Evolutionary conservation across 2,329 filamentous ascomycete genomes (phyloP).

Genomic region (Alternaria consortialis): DNA sequence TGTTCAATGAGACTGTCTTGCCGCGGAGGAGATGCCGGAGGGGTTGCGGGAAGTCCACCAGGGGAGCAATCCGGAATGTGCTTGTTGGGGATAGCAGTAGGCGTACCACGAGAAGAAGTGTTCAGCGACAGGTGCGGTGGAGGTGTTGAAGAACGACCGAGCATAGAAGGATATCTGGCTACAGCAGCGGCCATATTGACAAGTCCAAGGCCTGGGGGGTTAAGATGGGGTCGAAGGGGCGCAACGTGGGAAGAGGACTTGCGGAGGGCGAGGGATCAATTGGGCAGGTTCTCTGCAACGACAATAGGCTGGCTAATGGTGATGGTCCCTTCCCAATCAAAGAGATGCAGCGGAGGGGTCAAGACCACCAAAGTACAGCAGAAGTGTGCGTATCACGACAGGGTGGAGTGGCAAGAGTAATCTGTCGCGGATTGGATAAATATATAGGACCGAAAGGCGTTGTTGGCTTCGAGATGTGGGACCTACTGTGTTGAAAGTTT

Average conservation of each 20-base stretch:
- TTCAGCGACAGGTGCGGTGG: constrained; percentile 67
- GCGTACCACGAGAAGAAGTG: constrained; percentile 63
- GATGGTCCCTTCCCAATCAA: constrained; percentile 23
- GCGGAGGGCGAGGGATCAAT: constrained; percentile 15
- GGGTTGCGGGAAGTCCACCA: constrained; percentile 67
- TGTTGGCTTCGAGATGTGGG: constrained; percentile 9
- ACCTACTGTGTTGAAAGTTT: constrained; percentile 21
- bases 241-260: constrained; percentile 31
- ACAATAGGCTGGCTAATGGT: constrained; percentile 15
- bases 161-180: constrained; percentile 50
- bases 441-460: constrained; percentile 4
- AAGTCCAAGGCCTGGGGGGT: constrained; percentile 18
- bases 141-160: constrained; percentile 53
- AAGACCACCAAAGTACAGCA: constrained; percentile 21
- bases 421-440: constrained; percentile 29
- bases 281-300: constrained; percentile 9
- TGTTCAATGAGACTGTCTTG: constrained; percentile 65
- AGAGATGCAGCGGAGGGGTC: constrained; percentile 17
- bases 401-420: constrained; percentile 24
- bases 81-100: constrained; percentile 80
- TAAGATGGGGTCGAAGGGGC: constrained; percentile 36
- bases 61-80: constrained; percentile 90
- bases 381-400: constrained; percentile 21
- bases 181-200: constrained; percentile 55
- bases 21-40: constrained; percentile 67